Conservation (phyloP, 441 rosid species). For the Pelargonium fulgidum region DNA sequence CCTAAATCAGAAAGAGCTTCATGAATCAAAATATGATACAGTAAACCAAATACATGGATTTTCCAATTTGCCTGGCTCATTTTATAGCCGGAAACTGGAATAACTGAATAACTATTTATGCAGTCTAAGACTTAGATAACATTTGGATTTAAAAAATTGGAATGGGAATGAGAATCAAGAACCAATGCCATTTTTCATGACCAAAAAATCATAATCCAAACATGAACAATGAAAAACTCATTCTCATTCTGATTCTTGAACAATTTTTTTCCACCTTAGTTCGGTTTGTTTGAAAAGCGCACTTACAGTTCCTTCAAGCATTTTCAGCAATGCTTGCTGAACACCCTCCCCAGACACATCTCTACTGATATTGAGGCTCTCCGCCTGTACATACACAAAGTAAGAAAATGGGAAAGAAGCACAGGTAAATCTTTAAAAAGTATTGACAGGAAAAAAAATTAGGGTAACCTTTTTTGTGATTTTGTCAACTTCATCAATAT, state of each 20-base stretch:
- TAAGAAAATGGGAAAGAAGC: slow-evolving; percentile 4
- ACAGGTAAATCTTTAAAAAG: neutral
- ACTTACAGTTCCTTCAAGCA: slow-evolving; percentile 99
- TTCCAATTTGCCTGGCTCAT: neutral
- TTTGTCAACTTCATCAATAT: slow-evolving; percentile 98
- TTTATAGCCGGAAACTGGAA: too few relatives aligned
- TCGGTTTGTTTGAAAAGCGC: neutral
- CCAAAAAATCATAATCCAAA: too few relatives aligned
- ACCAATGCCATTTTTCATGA: too few relatives aligned
- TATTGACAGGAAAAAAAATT: neutral
- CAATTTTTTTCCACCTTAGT: too few relatives aligned
- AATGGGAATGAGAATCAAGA: too few relatives aligned
- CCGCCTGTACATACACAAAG: slow-evolving; percentile 55
- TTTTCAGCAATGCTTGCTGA: slow-evolving; percentile 89
- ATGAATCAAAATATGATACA: slow-evolving; percentile 8
- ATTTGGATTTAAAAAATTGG: too few relatives aligned
- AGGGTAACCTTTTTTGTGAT: slow-evolving; percentile 79
- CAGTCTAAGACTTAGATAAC: too few relatives aligned
- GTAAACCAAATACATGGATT: too few relatives aligned
- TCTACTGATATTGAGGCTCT: slow-evolving; percentile 89
- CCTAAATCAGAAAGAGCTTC: slow-evolving; percentile 35
- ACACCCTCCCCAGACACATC: slow-evolving; percentile 99
- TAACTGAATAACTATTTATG: neutral
- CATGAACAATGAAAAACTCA: too few relatives aligned
- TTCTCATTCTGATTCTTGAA: too few relatives aligned